Evolutionary conservation across 1,284 basidiomycete genomes (phyloP).

Genomic region (Trichosporon ovoides): DNA sequence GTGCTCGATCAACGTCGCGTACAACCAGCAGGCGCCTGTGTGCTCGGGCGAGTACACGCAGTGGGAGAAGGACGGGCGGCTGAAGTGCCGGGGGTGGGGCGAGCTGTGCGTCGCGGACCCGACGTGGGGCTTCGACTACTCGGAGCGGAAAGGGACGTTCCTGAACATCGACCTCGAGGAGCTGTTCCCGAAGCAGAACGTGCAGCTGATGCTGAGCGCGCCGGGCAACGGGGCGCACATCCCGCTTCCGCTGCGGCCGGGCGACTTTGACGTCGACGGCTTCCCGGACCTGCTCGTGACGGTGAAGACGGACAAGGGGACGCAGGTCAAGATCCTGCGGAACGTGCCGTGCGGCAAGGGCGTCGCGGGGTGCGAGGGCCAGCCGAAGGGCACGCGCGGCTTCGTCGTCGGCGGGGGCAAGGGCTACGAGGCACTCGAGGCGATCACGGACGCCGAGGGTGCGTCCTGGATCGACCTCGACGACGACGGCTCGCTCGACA

Average conservation of each 20-base stretch:
- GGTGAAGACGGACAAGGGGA: constrained; percentile 37
- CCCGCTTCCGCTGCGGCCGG: constrained; percentile 73
- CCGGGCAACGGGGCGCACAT: constrained; percentile 55
- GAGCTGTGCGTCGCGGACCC: constrained; percentile 77
- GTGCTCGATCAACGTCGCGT: constrained; percentile 85
- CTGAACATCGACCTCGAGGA: constrained; percentile 62
- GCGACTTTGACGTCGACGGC: constrained; percentile 90
- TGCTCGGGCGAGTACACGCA: constrained; percentile 53
- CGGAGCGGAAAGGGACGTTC: constrained; percentile 57
- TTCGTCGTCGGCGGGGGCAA: constrained; percentile 63
- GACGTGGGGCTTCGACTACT: constrained; percentile 71
- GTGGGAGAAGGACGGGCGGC: constrained; percentile 18
- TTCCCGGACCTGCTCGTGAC: constrained; percentile 85
- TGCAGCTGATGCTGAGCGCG: constrained; percentile 59
- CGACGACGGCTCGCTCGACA: constrained; percentile 94
- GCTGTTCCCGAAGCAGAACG: constrained; percentile 54
- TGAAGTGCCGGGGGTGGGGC: constrained; percentile 67
- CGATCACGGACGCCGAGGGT: constrained; percentile 70
- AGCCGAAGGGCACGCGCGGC: constrained; percentile 52
- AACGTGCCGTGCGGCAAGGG: constrained; percentile 62
- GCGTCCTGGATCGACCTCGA: constrained; percentile 87
- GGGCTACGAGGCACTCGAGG: constrained; percentile 57
- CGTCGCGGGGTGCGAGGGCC: constrained; percentile 29
- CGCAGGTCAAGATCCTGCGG: constrained; percentile 60
- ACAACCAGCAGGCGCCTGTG: constrained; percentile 83